These are phyloP conservation scores for Candida krabiensis DNA, from an alignment of 805 yeast genomes.

Conservation along the genomic window DNA sequence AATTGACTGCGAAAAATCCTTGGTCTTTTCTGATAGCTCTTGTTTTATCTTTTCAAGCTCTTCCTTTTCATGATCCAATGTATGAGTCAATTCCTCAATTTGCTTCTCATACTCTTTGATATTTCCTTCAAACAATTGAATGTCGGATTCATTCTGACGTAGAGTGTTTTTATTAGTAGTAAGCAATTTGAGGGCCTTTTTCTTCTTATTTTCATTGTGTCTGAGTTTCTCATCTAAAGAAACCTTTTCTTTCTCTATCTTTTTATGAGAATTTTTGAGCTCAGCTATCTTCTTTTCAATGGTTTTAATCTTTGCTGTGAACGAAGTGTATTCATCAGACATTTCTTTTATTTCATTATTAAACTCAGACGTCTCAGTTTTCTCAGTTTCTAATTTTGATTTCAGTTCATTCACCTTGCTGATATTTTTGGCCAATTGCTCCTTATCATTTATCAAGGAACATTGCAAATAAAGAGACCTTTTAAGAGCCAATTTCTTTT, in stretches of 20 bases:
- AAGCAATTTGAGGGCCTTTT: conserved; percentile 57
- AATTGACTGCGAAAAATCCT: conserved; percentile 63
- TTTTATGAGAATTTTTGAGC: conserved; percentile 38
- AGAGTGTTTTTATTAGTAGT: conserved; percentile 46
- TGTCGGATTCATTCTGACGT: conserved; percentile 44
- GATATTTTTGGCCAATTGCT: conserved; percentile 39
- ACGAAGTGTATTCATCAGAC: conserved; percentile 30
- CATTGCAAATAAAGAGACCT: conserved; percentile 59
- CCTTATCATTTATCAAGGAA: conserved; percentile 40
- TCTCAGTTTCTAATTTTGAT: conserved; percentile 42
- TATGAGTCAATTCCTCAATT: conserved; percentile 41
- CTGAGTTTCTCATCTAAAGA: conserved; percentile 76
- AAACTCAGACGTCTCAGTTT: conserved; percentile 39
- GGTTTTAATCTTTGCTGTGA: conserved; percentile 24
- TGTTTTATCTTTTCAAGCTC: conserved; percentile 63
- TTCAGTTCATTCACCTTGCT: conserved; percentile 40
- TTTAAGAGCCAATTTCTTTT: conserved; percentile 56
- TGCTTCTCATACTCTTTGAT: conserved; percentile 45
- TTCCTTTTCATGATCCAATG: conserved; percentile 52
- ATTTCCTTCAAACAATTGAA: conserved; percentile 46
- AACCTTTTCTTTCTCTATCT: conserved; percentile 58
- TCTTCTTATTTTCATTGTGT: conserved; percentile 57
- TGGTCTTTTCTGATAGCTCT: conserved; percentile 72
- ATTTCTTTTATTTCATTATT: conserved; percentile 35
- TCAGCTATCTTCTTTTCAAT: conserved; percentile 28